Percentiles rank a stretch among this genome's conserved stretches.
Conservation (phyloP, 208 protist species). For the Acanthamoeba castellanii region DNA sequence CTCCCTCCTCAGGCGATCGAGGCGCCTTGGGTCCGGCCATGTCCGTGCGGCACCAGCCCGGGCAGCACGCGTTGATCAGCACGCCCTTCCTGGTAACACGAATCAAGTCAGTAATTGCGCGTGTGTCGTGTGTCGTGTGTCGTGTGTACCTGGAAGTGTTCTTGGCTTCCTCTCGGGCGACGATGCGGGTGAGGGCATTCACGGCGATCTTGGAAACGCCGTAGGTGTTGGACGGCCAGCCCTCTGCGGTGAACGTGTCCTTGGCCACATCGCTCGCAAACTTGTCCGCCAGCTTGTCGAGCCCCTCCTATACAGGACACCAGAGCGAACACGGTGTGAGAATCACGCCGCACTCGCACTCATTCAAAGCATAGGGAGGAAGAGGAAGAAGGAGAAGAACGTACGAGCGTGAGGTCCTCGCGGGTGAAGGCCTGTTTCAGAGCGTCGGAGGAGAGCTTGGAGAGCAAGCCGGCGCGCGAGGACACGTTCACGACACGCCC, state of each 20-base stretch:
- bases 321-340: no score
- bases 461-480: background rate
- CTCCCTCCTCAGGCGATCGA: slow-evolving; percentile 16
- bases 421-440: background rate
- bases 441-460: background rate
- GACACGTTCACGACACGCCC: slow-evolving; percentile 36
- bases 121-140: background rate
- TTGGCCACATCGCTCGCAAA: slow-evolving; percentile 28
- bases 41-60: slow-evolving; percentile 69
- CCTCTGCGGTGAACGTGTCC: background rate
- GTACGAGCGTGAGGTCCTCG: background rate
- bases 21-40: slow-evolving; percentile 50
- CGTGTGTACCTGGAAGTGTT: background rate
- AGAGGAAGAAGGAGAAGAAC: no score
- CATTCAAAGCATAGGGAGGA: no score
- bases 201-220: background rate
- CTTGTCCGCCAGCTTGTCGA: slow-evolving; percentile 23
- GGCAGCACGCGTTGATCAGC: slow-evolving; percentile 66
- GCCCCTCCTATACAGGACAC: background rate
- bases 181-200: slow-evolving; percentile 48
- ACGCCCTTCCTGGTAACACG: background rate
- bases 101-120: background rate
- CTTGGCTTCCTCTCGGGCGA: slow-evolving; percentile 23
- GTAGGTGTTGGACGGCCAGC: slow-evolving; percentile 22
- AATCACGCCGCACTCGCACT: no score